Evolutionary conservation across 2,329 filamentous ascomycete genomes (phyloP).

Genomic region (Nothophaeocryptopus gaeumannii): DNA sequence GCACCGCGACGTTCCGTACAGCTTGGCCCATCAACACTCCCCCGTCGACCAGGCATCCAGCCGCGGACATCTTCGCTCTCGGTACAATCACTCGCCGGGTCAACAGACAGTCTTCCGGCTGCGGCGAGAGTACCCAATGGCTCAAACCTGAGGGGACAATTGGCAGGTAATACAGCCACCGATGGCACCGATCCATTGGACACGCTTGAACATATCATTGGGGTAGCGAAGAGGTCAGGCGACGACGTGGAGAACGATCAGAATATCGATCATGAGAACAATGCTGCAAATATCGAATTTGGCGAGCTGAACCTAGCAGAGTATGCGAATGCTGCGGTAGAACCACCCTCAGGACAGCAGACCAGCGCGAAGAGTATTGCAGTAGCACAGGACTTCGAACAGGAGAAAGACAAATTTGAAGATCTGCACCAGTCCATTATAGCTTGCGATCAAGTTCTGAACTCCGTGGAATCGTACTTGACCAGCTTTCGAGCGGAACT

Average conservation of each 20-base stretch:
- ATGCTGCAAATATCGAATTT: constrained; percentile 74
- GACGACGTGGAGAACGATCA: constrained; percentile 30
- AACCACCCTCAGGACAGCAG: constrained; percentile 29
- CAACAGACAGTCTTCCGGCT: constrained; percentile 70
- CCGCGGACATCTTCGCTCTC: constrained; percentile 77
- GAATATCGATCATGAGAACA: constrained; percentile 37
- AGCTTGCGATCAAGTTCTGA: constrained; percentile 88
- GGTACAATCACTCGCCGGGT: constrained; percentile 69
- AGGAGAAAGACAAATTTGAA: constrained; percentile 80
- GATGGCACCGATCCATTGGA: constrained; percentile 68
- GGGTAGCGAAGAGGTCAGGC: constrained; percentile 29
- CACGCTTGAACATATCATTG: constrained; percentile 62
- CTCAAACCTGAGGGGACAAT: constrained; percentile 61
- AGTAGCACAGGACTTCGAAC: constrained; percentile 58
- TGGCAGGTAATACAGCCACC: constrained; percentile 48
- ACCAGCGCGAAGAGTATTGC: constrained; percentile 16
- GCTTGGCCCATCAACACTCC: constrained; percentile 66
- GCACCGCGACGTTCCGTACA: constrained; percentile 65
- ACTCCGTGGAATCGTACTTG: constrained; percentile 88
- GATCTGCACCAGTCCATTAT: constrained; percentile 84
- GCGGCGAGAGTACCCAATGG: constrained; percentile 65
- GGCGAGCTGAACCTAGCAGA: constrained; percentile 71
- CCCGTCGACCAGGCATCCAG: constrained; percentile 64
- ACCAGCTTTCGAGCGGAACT: constrained; percentile 92
- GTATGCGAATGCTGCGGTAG: constrained; percentile 50